phyloP scores from a whole-genome alignment of 805 yeast species.

The Kurtzmaniella cleridarum region DNA sequence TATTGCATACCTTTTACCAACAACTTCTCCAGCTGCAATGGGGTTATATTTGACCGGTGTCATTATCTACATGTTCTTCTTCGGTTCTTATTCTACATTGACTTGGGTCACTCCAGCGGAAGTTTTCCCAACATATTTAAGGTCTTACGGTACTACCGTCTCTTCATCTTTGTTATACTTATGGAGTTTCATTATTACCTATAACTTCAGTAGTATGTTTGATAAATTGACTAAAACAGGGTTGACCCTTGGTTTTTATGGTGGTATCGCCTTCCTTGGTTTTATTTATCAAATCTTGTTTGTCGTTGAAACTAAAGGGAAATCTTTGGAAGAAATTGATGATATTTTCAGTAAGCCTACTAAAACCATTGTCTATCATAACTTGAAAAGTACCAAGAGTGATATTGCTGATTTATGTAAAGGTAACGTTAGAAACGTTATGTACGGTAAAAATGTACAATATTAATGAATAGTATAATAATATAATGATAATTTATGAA shows the following conservation, averaged over 20 bases:
- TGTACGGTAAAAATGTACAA: not conserved
- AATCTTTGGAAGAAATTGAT: constrained; percentile 69
- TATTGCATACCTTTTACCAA: constrained; percentile 42
- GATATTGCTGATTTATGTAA: not conserved
- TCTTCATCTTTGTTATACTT: constrained; percentile 51
- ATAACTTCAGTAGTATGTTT: constrained; percentile 56
- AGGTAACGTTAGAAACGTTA: not conserved
- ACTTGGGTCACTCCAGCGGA: constrained; percentile 71
- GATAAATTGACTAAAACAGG: constrained; percentile 57
- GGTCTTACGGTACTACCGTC: constrained; percentile 63
- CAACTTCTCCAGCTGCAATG: constrained; percentile 42
- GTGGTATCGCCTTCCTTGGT: constrained; percentile 59
- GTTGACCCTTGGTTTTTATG: constrained; percentile 59
- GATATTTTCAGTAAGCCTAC: constrained; percentile 52
- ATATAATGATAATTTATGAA: not conserved
- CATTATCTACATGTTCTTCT: constrained; percentile 59
- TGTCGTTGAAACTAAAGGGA: constrained; percentile 70
- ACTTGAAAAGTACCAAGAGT: constrained; percentile 7
- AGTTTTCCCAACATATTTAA: constrained; percentile 51
- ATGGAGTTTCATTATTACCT: constrained; percentile 61
- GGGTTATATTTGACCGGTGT: constrained; percentile 61
- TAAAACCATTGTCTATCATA: constrained; percentile 26
- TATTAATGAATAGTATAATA: not conserved
- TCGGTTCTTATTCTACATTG: constrained; percentile 60
- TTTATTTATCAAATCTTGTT: constrained; percentile 47